Evolutionary conservation across 106 monocot species (phyloP).

Genomic region (Acorus gramineus): DNA sequence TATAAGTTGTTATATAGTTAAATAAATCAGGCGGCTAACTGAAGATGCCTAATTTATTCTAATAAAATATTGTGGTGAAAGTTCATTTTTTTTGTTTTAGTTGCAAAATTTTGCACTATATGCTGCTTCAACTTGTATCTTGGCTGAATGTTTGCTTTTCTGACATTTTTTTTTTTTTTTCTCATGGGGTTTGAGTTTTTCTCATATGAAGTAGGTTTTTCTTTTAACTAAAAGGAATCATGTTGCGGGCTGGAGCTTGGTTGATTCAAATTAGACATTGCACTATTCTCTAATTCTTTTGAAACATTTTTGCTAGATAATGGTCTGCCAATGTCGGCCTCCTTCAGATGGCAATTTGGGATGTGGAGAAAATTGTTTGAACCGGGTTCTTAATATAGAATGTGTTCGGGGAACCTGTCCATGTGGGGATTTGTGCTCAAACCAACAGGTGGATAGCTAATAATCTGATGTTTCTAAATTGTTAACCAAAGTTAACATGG

Average conservation of each 20-base stretch:
- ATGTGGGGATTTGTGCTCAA: slow-evolving; percentile 84
- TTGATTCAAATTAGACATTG: neutral
- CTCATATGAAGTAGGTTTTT: neutral
- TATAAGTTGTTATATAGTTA: too few species aligned
- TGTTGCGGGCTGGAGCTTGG: neutral
- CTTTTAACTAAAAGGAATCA: too few species aligned
- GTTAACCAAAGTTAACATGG: neutral
- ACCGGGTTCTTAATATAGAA: slow-evolving; percentile 95
- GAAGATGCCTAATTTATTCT: too few species aligned
- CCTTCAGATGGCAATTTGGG: slow-evolving; percentile 58
- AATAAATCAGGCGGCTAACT: too few species aligned
- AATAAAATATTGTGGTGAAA: too few species aligned
- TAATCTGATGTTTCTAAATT: neutral
- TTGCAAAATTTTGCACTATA: too few species aligned
- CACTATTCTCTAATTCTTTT: slow-evolving; percentile 7
- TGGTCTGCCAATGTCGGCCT: slow-evolving; percentile 90
- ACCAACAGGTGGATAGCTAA: slow-evolving; percentile 56
- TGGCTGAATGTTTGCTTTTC: too few species aligned
- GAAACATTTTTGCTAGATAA: slow-evolving; percentile 32
- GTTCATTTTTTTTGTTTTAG: too few species aligned
- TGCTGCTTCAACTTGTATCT: too few species aligned
- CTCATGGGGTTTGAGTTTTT: too few species aligned
- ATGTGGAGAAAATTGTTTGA: slow-evolving; percentile 87
- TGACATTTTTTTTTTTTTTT: too few species aligned
- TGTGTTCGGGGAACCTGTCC: slow-evolving; percentile 90